Evolutionary conservation across 352 stramenopile genomes (phyloP), one percentile per base, ranked within the genome.

Genomic region (Globisporangium solare): DNA sequence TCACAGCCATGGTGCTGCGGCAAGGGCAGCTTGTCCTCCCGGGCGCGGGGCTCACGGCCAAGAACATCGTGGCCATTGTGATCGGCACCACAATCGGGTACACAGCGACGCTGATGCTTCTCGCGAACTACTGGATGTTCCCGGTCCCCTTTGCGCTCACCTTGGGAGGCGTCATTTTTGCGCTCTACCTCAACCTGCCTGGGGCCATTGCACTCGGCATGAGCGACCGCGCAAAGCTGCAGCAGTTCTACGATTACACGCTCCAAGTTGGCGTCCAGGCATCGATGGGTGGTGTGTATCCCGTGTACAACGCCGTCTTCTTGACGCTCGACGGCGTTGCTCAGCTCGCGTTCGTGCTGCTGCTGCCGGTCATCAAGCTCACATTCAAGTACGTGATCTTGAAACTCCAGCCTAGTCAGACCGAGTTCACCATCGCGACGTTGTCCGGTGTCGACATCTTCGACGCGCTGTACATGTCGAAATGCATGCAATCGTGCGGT

Each of bases 381-480:
- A 11, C 12, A 3, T 47, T 58, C 42, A 57, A 58, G 41, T 14
- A 17, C n/a, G 7, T 20, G 10, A 48, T 45, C 27, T 21, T 2
- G 2, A 58, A 50, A 32, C 12, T 51, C 17, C 24, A 50, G 7
- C 2, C 6, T 8, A 4, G 11, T 0, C 41, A 51, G 12, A 43
- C 35, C 12, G 52, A 51, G 24, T 35, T 45, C 42, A 18, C 22
- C 1, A 27, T 11, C 0, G 24, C 41, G 5, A 8, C 50, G 1
- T 35, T 3, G 0, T 57, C 37, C 1, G 72, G 45, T 20, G 41
- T 73, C 47, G 64, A 71, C n/a, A 58, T 72, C 17, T 52, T 64
- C 3, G 67, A 74, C 0, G 73, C 59, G 21, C 66, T 74, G 15
- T 76, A 79, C 17, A 60, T 50, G 15, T 64, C 40, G 20, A 79